These are phyloP conservation scores for Cotoneaster glaucophyllus DNA, from an alignment of 306 rosid genomes.

Conservation along the genomic window DNA sequence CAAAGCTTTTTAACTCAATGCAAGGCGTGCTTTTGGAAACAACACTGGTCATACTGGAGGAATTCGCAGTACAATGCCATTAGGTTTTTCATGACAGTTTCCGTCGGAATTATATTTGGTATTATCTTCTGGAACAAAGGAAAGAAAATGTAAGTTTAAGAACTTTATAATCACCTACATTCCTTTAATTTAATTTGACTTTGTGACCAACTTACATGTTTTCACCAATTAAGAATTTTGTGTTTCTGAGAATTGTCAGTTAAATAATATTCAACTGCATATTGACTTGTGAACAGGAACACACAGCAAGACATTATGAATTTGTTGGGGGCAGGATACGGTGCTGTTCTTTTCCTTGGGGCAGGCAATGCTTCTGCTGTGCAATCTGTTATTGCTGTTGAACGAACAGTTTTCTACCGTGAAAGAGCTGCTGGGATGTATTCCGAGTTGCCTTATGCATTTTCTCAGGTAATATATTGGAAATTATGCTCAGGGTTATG, in stretches of 20 bases:
- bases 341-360: constrained; percentile 55
- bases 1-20: constrained; percentile 44
- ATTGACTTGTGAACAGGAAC: constrained; percentile 10
- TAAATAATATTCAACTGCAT: neutral
- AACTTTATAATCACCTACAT: neutral
- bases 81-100: constrained; percentile 27
- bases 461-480: constrained; percentile 42
- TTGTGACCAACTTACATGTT: too few species aligned
- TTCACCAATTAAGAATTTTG: neutral
- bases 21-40: constrained; percentile 69
- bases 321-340: constrained; percentile 45
- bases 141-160: constrained; percentile 24
- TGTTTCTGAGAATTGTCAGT: neutral
- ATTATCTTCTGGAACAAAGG: constrained; percentile 53
- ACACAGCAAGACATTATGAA: constrained; percentile 36
- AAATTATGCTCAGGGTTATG: neutral
- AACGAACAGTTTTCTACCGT: constrained; percentile 57
- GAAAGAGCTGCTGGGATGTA: constrained; percentile 84
- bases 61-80: constrained; percentile 41
- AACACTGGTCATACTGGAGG: constrained; percentile 66
- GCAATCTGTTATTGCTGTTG: constrained; percentile 46
- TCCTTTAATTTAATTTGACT: neutral
- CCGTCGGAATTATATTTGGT: constrained; percentile 41
- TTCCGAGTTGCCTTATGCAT: constrained; percentile 51
- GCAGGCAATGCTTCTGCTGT: constrained; percentile 31